Base-by-base conservation (phyloP, 768 basidiomycete species). In the Suillus subaureus region DNA sequence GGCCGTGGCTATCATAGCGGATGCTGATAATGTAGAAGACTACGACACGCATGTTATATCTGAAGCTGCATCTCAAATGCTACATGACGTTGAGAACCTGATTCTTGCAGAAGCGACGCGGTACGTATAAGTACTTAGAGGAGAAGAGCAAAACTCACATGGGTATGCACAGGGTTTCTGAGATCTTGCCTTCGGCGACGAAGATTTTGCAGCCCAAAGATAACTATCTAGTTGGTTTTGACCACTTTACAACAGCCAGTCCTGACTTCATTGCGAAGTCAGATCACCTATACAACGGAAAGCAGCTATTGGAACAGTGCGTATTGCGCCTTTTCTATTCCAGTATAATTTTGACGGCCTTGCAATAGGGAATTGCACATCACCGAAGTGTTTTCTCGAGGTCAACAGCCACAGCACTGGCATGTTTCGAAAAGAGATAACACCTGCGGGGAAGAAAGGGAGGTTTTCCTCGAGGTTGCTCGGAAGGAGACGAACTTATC, bases 371-470 rank as follows among this genome's bases (percentile, higher is more conserved):
- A 88, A 61, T 79, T 81, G 31, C 82, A 84, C 51, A 80, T 89
- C n/a, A 75, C 78, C 7, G 93, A 93, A 75, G 88, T 93, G 16
- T 94, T 91, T 75, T 92, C 91, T 33, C 85, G 92, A 49, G 89
- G 90, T 7, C 85, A 90, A 74, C 89, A 86, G 67, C 91, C 92
- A 9, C 91, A 93, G 69, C 86, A 92, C 69, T 94, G 92, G 92
- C 87, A 91, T 72, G 80, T 92, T 49, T 84, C 81, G 12, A 84
- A 84, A 70, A 84, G 85, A 11, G 70, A 77, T 35, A 73, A 73
- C 45, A 77, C 71, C 31, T 69, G 70, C 21, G 68, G 66, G 40
- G 69, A 74, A 26, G 79, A 81, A 40, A 85, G 83, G 21, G 86
- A 85, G 64, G 84, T 89, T 51, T 92, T 86, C 71, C 80, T 93